Base-by-base conservation (phyloP, 208 protist species). In the Histomonas meleagridis region DNA sequence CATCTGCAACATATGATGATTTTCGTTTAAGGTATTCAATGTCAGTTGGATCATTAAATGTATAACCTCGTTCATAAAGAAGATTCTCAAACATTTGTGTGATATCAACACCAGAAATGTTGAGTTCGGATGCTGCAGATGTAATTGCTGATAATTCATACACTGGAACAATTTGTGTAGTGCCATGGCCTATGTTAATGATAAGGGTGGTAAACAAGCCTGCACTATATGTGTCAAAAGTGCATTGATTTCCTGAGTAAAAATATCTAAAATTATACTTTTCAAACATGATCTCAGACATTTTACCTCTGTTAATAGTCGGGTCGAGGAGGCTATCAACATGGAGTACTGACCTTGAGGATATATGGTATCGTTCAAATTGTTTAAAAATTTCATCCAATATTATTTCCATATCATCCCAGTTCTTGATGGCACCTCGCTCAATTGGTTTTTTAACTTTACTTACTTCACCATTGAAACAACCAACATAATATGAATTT, bases 351-450 rank as follows among this genome's bases (percentile, higher is more conserved):
- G 97, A 97, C 94, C 98, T 98, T 95, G 97, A 98, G n/a, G n/a
- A n/a, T n/a, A n/a, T n/a, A n/a, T n/a, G n/a, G n/a, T n/a, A n/a
- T n/a, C n/a, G n/a, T n/a, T n/a, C n/a, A n/a, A n/a, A n/a, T n/a
- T n/a, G n/a, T n/a, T n/a, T n/a, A 94, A 99, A 99, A 90, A 97
- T 98, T 93, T 99, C 97, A 93, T 98, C 96, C 97, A 97, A 98
- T 91, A 95, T 90, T 94, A 97, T 97, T 94, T 98, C 97, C 96
- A 98, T 98, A 94, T 98, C 96, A 92, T 98, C 97, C 97, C 97
- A 98, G 95, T 98, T 98, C 92, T 96, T 97, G 26, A 98, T 96
- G 92, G 98, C 97, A 72, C 97, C 79, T 78, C 90, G 70, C 55
- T 93, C 92, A 86, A 98, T 97, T 65, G 97, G 96, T 93, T 98